Conservation (phyloP, 1,139 yeast species). For the Lodderomyces orthopsilosis region DNA sequence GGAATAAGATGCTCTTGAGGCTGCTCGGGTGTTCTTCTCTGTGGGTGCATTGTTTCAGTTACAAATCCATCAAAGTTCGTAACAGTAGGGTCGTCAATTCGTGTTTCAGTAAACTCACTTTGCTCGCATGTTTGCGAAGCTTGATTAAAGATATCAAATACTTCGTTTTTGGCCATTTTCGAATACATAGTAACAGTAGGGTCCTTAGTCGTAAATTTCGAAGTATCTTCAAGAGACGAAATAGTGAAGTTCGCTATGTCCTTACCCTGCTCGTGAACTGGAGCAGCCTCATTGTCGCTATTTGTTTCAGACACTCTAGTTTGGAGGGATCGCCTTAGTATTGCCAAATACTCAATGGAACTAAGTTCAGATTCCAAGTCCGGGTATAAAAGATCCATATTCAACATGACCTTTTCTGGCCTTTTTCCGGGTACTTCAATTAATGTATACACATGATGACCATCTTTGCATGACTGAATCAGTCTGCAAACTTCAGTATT, state of each 20-base stretch:
- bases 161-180: constrained; percentile 72
- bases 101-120: constrained; percentile 30
- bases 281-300: neutral
- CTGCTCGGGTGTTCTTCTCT: constrained; percentile 20
- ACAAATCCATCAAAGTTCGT: constrained; percentile 50
- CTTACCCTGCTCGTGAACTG: constrained; percentile 8
- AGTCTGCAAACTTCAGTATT: neutral
- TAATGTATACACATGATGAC: constrained; percentile 33
- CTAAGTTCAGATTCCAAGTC: constrained; percentile 37
- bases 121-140: constrained; percentile 40
- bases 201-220: constrained; percentile 36
- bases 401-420: constrained; percentile 62
- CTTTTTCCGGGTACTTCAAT: constrained; percentile 58
- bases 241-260: constrained; percentile 28
- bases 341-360: constrained; percentile 54
- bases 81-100: constrained; percentile 27
- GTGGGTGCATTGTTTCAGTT: constrained; percentile 44
- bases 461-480: neutral
- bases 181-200: constrained; percentile 83
- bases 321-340: neutral
- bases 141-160: constrained; percentile 72
- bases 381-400: constrained; percentile 54
- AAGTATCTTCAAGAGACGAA: constrained; percentile 26
- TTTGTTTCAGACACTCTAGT: neutral
- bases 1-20: constrained; percentile 7